Base-by-base conservation (phyloP, 2,329 filamentous ascomycete species). In the Pezicula rhizophila region DNA sequence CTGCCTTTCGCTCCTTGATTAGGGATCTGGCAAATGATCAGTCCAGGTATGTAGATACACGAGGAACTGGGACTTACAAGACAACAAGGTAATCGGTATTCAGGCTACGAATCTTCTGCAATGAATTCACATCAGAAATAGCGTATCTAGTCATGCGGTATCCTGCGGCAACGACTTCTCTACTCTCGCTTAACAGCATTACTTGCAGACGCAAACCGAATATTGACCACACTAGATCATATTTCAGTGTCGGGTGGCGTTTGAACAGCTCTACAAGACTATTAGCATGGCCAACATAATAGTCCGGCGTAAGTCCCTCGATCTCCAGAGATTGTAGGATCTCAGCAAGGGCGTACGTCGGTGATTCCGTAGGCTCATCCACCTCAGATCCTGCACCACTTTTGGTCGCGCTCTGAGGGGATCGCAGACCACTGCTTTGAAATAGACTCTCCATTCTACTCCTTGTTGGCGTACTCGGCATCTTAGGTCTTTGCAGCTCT, bases 231-330 rank as follows among this genome's bases (percentile, higher is more conserved):
- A 89, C 91, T 43, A 99, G 72, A 67, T 99, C 95, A 66, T 97
- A 96, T 64, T 99, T 99, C 49, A 99, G 76, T 1, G 89, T 92
- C 1, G 90, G 89, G 67, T 97, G 83, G 46, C 89, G 80, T 66
- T 92, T 96, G 70, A 99, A 95, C n/a, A 99, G 75, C 53, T 95
- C 88, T n/a, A 97, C 93, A 8, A 99, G 76, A 55, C 82, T 87
- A 64, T 99, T 99, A 23, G 90, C 90, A 53, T 89, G 82, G 51
- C 87, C 88, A 46, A 99, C 92, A 64, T 99, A 99, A 70, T 95
- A 96, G 67, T 97, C 93, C 0, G 92, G 85, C 39, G 82, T 80
- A 82, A 96, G 88, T 23, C 88, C 89, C 63, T 90, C 87, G 11
- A 85, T 77, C 65, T 99, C 93, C 35, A 99, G 72, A 2, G 90